phyloP scores from a whole-genome alignment of 345 rosid species.

The Camelina sativa region DNA sequence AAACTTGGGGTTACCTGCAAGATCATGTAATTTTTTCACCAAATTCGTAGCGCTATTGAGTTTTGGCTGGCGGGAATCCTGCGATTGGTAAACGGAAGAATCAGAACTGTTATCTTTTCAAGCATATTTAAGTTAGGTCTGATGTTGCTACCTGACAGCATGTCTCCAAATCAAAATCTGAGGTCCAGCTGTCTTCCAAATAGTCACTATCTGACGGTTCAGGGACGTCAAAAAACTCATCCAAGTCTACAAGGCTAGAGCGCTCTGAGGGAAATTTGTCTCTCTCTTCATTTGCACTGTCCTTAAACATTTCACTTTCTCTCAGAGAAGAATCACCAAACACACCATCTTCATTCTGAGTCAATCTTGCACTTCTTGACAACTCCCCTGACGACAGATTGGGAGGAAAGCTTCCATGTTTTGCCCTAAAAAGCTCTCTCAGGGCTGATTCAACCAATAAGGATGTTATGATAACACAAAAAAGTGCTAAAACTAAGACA shows the following conservation, averaged over 20 bases:
- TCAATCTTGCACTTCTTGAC: constrained; percentile 50
- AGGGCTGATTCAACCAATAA: constrained; percentile 59
- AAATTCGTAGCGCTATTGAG: constrained; percentile 74
- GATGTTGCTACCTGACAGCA: constrained; percentile 59
- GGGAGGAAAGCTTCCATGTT: constrained; percentile 60
- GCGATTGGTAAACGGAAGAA: constrained; percentile 35
- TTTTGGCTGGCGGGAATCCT: constrained; percentile 75
- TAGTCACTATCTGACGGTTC: constrained; percentile 74
- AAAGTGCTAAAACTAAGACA: neutral
- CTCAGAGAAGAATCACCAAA: constrained; percentile 43
- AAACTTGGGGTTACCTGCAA: constrained; percentile 68
- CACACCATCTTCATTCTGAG: constrained; percentile 46
- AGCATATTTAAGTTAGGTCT: neutral
- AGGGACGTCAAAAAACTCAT: constrained; percentile 93
- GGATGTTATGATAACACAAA: constrained; percentile 20
- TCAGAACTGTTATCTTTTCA: constrained; percentile 18
- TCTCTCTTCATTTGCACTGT: constrained; percentile 54
- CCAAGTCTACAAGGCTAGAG: constrained; percentile 80
- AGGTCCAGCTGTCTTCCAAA: constrained; percentile 65
- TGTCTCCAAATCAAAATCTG: constrained; percentile 62
- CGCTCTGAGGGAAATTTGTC: constrained; percentile 71
- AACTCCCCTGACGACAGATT: constrained; percentile 76
- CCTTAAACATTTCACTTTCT: constrained; percentile 50
- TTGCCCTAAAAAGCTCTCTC: constrained; percentile 80
- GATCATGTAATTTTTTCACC: constrained; percentile 86